Percentiles rank a stretch among this genome's conserved stretches.
phyloP scores from a whole-genome alignment of 345 rosid genomes.

The Hibiscus tridactylites region DNA sequence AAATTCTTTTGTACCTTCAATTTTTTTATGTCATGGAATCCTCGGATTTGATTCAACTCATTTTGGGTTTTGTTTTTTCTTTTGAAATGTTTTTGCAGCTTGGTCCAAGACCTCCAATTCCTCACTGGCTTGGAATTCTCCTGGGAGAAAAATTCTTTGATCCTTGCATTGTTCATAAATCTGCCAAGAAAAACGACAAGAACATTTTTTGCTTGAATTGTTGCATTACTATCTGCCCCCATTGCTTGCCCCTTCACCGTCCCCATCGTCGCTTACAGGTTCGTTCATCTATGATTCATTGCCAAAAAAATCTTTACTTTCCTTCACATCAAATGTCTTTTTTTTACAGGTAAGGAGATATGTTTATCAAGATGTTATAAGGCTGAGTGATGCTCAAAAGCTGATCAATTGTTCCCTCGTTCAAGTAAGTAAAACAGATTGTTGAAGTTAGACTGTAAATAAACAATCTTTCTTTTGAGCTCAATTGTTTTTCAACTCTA shows the following conservation, averaged over 20 bases:
- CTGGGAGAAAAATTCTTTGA: conserved; percentile 29
- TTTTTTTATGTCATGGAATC: not conserved
- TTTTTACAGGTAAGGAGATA: conserved; percentile 48
- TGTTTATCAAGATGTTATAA: conserved; percentile 49
- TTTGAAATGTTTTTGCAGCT: not conserved
- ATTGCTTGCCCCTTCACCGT: conserved; percentile 29
- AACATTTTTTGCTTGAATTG: conserved; percentile 36
- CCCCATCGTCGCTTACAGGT: conserved; percentile 35
- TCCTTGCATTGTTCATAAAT: conserved; percentile 25
- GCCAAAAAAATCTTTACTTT: not conserved
- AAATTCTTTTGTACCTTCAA: not conserved
- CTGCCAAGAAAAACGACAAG: conserved; percentile 28
- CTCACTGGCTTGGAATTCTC: conserved; percentile 24
- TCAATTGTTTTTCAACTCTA: not conserved
- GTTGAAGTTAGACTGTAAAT: not conserved
- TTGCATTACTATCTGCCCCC: conserved; percentile 27
- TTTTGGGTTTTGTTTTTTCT: not conserved
- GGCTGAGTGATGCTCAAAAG: conserved; percentile 43
- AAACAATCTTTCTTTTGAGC: not conserved
- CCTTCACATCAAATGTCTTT: not conserved
- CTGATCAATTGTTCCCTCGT: conserved; percentile 46
- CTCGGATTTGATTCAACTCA: not conserved
- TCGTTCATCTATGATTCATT: not conserved
- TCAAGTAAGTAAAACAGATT: conserved; percentile 31
- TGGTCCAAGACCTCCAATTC: conserved; percentile 16